phyloP scores from a whole-genome alignment of 2,329 filamentous ascomycete species.

The Phialophora tarda region DNA sequence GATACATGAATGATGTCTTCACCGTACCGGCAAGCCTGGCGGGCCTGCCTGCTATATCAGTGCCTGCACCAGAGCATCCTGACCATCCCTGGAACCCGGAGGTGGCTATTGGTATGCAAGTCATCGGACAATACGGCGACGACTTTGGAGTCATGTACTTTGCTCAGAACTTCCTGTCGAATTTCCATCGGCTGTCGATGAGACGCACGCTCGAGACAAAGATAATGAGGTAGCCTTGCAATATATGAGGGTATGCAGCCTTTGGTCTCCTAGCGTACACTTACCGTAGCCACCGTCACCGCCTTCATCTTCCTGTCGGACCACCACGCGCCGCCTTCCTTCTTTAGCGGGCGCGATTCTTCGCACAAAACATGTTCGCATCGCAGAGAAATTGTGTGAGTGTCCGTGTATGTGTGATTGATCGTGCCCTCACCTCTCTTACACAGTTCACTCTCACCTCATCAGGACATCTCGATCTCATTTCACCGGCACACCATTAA shows the following conservation, averaged over 20 bases:
- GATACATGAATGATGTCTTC: constrained; percentile 92
- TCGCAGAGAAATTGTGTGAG: too few species aligned
- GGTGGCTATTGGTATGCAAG: constrained; percentile 50
- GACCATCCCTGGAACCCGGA: constrained; percentile 33
- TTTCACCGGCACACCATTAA: too few species aligned
- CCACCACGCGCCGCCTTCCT: too few species aligned
- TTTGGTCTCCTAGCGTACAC: not conserved
- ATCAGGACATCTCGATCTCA: too few species aligned
- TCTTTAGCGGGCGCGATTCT: too few species aligned
- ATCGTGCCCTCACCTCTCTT: too few species aligned
- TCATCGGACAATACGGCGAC: constrained; percentile 56
- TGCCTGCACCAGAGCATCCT: constrained; percentile 63
- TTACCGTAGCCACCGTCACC: not conserved
- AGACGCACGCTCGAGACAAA: constrained; percentile 13
- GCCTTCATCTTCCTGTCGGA: not conserved
- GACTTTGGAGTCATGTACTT: constrained; percentile 43
- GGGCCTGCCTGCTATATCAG: constrained; percentile 83
- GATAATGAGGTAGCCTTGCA: constrained; percentile 7
- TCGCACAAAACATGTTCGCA: too few species aligned
- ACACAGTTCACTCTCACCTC: too few species aligned
- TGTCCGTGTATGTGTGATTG: too few species aligned
- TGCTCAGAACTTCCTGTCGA: constrained; percentile 26
- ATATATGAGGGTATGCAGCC: not conserved
- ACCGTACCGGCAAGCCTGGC: constrained; percentile 94
- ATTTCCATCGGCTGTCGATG: constrained; percentile 23